A percentile compares a stretch with the other conserved stretches of the same genome.
Evolutionary conservation across 2,329 filamentous ascomycete species (phyloP).

Genomic region (Cytospora paraplurivora): DNA sequence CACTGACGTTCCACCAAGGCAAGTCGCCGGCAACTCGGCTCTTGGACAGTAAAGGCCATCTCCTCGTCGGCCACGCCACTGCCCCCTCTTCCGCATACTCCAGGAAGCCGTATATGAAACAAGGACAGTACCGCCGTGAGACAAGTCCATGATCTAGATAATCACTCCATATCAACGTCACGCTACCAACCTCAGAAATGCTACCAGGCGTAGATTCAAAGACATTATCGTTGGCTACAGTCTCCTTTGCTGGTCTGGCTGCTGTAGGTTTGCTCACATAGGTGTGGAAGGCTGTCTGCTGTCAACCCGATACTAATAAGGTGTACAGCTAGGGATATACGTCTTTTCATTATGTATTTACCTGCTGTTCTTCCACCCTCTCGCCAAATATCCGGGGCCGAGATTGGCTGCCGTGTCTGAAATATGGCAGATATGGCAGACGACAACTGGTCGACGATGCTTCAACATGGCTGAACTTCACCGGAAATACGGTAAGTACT

Average conservation of each 20-base stretch:
- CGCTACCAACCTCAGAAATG: no score
- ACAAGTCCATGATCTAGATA: no score
- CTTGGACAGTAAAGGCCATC: background rate
- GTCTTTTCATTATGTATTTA: slow-evolving; percentile 9
- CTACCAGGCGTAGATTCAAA: no score
- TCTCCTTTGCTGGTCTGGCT: slow-evolving; percentile 10
- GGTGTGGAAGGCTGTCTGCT: background rate
- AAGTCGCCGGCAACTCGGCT: background rate
- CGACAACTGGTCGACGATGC: slow-evolving; percentile 16
- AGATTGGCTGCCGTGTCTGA: slow-evolving; percentile 21
- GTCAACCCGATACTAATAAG: background rate
- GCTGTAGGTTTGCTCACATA: slow-evolving; percentile 4
- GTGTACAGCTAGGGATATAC: slow-evolving; percentile 11
- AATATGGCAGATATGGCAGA: slow-evolving; percentile 11
- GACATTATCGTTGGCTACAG: no score
- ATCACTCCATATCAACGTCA: no score
- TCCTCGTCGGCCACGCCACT: no score
- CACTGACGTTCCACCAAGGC: background rate
- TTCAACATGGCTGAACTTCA: slow-evolving; percentile 19
- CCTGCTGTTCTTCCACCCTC: slow-evolving; percentile 23
- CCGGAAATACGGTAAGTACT: slow-evolving; percentile 16
- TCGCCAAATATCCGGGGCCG: slow-evolving; percentile 22
- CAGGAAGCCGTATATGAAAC: no score
- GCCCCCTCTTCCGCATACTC: no score
- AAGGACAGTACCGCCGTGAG: no score